Percentiles rank a stretch among this genome's conserved stretches.
Evolutionary conservation across 2,329 filamentous ascomycete genomes (phyloP).

Genomic region (Fusarium hainanense): DNA sequence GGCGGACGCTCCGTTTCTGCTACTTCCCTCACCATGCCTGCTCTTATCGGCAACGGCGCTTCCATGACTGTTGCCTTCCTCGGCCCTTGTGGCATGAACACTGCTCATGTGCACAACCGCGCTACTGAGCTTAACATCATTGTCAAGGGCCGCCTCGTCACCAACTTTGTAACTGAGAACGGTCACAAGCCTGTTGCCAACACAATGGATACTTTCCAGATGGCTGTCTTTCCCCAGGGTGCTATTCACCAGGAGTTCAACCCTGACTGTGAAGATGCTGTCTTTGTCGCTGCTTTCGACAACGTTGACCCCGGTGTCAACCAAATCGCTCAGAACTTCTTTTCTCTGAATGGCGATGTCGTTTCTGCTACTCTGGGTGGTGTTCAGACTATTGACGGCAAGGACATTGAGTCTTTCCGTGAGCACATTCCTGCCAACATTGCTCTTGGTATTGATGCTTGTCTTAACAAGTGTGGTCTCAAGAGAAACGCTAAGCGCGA

Average conservation of each 20-base stretch:
- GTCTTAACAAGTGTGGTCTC: conserved; percentile 18
- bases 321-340: conserved; percentile 55
- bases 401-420: conserved; percentile 20
- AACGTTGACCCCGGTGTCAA: conserved; percentile 59
- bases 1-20: conserved; percentile 10
- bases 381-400: conserved; percentile 10
- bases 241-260: conserved; percentile 64
- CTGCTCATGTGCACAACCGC: conserved; percentile 16
- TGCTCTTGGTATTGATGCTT: conserved; percentile 24
- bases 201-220: conserved; percentile 54
- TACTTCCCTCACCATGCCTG: conserved; percentile 19
- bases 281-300: conserved; percentile 62
- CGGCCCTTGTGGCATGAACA: conserved; percentile 19
- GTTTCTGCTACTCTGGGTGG: not conserved
- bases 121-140: conserved; percentile 17
- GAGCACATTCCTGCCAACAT: conserved; percentile 6
- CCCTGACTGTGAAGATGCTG: conserved; percentile 59
- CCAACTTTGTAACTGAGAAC: conserved; percentile 9
- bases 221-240: conserved; percentile 62
- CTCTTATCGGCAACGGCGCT: conserved; percentile 18
- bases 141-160: conserved; percentile 21
- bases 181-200: conserved; percentile 49
- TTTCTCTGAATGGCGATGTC: conserved; percentile 1
- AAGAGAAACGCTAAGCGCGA: conserved; percentile 16
- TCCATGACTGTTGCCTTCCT: conserved; percentile 23